Evolutionary conservation across 176 grass and related monocot genomes (phyloP), one percentile per base, ranked within the genome.

Genomic region (Ensete glaucum): DNA sequence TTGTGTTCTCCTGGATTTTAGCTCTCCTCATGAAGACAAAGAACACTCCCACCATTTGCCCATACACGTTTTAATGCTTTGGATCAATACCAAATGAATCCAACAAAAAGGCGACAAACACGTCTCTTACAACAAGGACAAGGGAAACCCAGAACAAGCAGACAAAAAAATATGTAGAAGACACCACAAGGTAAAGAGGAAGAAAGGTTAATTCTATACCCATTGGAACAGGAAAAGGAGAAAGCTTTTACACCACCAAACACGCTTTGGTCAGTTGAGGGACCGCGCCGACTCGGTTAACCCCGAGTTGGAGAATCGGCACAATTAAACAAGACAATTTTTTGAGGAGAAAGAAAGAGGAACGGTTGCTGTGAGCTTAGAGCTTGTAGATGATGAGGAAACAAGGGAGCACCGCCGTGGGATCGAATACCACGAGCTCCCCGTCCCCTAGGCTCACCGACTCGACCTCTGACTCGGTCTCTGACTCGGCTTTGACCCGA

Each of bases 341-440:
- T 24, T 54, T 15, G 11, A 27, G 52, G 10, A 23, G 7, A 50
- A 20, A 70, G 27, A 70, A 49, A 70, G 51, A 51, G 24, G 3
- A 73, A 53, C 29, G 71, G 23, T 70, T 52, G 19, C 0, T 51
- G 26, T 51, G 24, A 16, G 49, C 1, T 65, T 53, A 65, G 75
- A 77, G 6, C 21, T 52, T 53, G 60, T 77, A 77, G 75, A 77
- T 77, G 48, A 77, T 77, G 48, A 77, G 60, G 75, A 77, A 77
- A 43, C 75, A 77, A 52, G 75, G 75, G 5, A 77, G 75, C 58
- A 77, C 75, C 13, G 75, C 75, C 11, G 21, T 26, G 29, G n/a
- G 11, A 22, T 77, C 75, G 19, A 77, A 77, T 48, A 77, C 75
- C 43, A 77, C 48, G 48, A 77, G 75, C 60, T 77, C 75, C 12